Percentiles rank a stretch among this genome's conserved stretches.
phyloP scores from a whole-genome alignment of 73 alveolate species.

The Blepharisma japonicum region DNA sequence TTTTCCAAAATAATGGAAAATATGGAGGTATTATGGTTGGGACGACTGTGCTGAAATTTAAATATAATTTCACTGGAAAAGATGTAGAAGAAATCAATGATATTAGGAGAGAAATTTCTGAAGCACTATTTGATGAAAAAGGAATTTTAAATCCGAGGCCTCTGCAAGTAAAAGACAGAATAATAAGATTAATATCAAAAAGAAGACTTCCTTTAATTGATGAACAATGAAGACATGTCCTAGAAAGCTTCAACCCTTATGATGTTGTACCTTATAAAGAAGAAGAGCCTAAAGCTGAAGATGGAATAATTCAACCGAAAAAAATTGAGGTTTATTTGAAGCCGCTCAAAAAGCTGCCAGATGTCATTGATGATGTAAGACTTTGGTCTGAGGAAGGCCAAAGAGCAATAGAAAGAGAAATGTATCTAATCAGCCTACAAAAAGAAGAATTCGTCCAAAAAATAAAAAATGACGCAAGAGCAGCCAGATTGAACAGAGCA shows the following conservation, averaged over 20 bases:
- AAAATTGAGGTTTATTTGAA: slow-evolving; percentile 6
- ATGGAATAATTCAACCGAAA: too few relatives aligned
- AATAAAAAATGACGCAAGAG: slow-evolving; percentile 12
- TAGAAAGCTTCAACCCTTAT: too few relatives aligned
- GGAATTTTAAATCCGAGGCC: slow-evolving; percentile 22
- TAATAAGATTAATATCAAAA: background rate
- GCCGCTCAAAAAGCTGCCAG: background rate
- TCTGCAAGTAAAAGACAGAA: background rate
- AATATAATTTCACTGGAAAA: background rate
- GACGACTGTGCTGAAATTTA: background rate
- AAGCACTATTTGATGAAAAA: slow-evolving; percentile 26
- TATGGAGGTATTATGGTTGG: slow-evolving; percentile 9
- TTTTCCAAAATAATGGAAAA: background rate
- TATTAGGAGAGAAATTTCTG: background rate
- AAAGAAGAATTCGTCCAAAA: slow-evolving; percentile 17
- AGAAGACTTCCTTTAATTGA: slow-evolving; percentile 14
- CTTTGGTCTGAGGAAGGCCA: slow-evolving; percentile 26
- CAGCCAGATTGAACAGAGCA: background rate
- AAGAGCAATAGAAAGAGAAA: slow-evolving; percentile 4
- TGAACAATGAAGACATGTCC: background rate
- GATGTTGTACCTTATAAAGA: too few relatives aligned
- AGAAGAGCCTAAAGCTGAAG: background rate
- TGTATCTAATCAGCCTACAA: background rate
- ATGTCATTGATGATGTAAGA: slow-evolving; percentile 9
- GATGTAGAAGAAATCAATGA: slow-evolving; percentile 27